These are phyloP conservation scores for Scedosporium dehoogii DNA, from an alignment of 2,329 filamentous ascomycete genomes.

Conservation along the genomic window DNA sequence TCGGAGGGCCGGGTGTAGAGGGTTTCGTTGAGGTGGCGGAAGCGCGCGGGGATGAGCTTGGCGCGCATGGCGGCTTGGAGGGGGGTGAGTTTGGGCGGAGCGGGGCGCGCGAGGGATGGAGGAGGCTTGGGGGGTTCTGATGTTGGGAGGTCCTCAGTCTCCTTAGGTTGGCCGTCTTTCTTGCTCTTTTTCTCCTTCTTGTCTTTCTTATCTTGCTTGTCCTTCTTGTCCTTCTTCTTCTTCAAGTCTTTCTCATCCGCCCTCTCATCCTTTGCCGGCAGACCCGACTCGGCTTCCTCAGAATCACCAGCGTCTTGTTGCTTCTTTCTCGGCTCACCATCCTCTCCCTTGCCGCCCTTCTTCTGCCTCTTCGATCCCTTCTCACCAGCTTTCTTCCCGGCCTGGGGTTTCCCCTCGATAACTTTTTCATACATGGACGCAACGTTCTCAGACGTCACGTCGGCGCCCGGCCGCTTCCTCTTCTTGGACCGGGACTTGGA, in stretches of 20 bases:
- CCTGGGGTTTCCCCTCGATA: slow-evolving; percentile 54
- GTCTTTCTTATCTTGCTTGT: slow-evolving; percentile 10
- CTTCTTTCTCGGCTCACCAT: slow-evolving; percentile 7
- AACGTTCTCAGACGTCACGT: slow-evolving; percentile 61
- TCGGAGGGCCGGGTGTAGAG: slow-evolving; percentile 86
- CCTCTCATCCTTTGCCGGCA: no score
- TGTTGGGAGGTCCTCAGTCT: slow-evolving; percentile 16
- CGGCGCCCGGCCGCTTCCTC: slow-evolving; percentile 36
- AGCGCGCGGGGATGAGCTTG: slow-evolving; percentile 89
- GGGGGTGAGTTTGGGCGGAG: slow-evolving; percentile 62
- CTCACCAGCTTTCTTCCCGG: slow-evolving; percentile 8
- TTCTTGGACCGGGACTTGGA: slow-evolving; percentile 42
- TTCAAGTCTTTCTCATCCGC: slow-evolving; percentile 13
- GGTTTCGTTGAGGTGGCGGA: slow-evolving; percentile 94
- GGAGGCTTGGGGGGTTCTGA: slow-evolving; percentile 9
- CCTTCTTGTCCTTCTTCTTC: neutral
- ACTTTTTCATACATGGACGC: slow-evolving; percentile 70
- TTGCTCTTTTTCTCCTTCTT: slow-evolving; percentile 17
- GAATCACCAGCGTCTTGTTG: no score
- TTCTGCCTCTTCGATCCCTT: slow-evolving; percentile 18
- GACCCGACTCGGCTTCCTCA: no score
- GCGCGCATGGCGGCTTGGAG: slow-evolving; percentile 90
- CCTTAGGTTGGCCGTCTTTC: slow-evolving; percentile 28
- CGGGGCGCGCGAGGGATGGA: slow-evolving; percentile 11
- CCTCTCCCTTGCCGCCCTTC: slow-evolving; percentile 14